These are phyloP conservation scores for Purpureocillium lavendulum DNA, from an alignment of 2,329 filamentous ascomycete genomes.

Conservation along the genomic window DNA sequence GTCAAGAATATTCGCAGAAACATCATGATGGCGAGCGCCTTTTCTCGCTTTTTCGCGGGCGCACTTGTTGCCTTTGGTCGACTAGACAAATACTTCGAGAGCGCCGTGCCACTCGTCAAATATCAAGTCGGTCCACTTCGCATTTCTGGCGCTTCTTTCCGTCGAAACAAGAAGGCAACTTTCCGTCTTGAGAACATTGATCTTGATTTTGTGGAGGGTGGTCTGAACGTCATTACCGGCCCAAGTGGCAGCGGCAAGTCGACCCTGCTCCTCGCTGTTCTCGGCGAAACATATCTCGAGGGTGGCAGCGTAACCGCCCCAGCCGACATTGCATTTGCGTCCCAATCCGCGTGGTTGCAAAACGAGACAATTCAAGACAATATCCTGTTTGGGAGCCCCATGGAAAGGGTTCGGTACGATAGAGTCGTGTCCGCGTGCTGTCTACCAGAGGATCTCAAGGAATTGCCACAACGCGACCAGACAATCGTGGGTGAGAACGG, in stretches of 20 bases:
- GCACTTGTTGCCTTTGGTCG: slow-evolving; percentile 37
- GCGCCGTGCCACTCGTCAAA: slow-evolving; percentile 35
- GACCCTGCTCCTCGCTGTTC: slow-evolving; percentile 42
- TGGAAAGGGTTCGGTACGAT: slow-evolving; percentile 45
- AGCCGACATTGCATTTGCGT: slow-evolving; percentile 46
- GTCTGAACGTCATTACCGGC: slow-evolving; percentile 45
- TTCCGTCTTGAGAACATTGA: slow-evolving; percentile 41
- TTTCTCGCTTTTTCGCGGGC: slow-evolving; percentile 26
- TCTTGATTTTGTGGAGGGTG: slow-evolving; percentile 43
- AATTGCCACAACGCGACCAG: slow-evolving; percentile 40
- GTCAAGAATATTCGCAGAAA: slow-evolving; percentile 45
- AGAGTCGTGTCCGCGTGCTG: slow-evolving; percentile 48
- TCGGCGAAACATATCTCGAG: slow-evolving; percentile 46
- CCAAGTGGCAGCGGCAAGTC: slow-evolving; percentile 50
- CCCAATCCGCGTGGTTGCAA: slow-evolving; percentile 50
- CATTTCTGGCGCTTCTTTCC: slow-evolving; percentile 37
- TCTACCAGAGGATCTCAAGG: slow-evolving; percentile 38
- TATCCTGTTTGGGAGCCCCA: slow-evolving; percentile 42
- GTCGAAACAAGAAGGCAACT: slow-evolving; percentile 38
- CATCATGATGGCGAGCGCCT: slow-evolving; percentile 38
- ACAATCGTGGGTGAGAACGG: slow-evolving; percentile 48
- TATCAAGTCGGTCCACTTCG: slow-evolving; percentile 41
- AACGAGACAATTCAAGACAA: slow-evolving; percentile 48
- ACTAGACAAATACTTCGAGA: slow-evolving; percentile 46
- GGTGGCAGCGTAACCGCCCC: slow-evolving; percentile 38